Conservation (phyloP, 306 rosid genomes). For the Aeschynomene evenia region DNA sequence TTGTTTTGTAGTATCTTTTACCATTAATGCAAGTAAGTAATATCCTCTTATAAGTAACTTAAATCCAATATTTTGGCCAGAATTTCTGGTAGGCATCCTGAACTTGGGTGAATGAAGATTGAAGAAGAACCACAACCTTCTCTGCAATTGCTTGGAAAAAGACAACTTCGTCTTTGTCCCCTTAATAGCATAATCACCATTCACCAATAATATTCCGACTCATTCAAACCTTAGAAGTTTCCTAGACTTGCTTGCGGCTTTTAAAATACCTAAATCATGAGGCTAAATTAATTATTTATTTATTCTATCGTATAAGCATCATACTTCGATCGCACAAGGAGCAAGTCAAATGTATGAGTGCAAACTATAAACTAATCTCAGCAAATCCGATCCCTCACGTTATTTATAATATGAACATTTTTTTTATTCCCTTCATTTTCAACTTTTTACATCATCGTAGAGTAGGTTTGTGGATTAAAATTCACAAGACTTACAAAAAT, state of each 20-base stretch:
- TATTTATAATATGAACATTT: not conserved
- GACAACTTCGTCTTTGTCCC: not conserved
- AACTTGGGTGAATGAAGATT: not conserved
- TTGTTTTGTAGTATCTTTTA: not conserved
- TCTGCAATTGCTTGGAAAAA: not conserved
- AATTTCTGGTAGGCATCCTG: not conserved
- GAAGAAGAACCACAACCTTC: not conserved
- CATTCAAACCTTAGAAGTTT: not conserved
- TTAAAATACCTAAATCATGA: not conserved
- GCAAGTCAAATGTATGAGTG: conserved; percentile 22
- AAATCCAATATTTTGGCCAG: not conserved
- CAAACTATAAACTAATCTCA: not conserved
- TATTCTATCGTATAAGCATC: not conserved
- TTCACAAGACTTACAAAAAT: not conserved
- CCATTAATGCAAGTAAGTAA: not conserved
- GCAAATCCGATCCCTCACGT: not conserved
- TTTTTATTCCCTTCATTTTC: not conserved
- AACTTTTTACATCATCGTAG: not conserved
- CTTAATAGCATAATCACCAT: too few species aligned
- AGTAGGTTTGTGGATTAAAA: not conserved
- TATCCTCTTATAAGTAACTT: not conserved
- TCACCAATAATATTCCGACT: not conserved
- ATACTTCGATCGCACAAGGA: not conserved
- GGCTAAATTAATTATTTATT: not conserved
- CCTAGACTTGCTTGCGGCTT: not conserved